These are phyloP conservation scores for Lactarius pseudohatsudake DNA, from an alignment of 768 basidiomycete species.

Conservation along the genomic window DNA sequence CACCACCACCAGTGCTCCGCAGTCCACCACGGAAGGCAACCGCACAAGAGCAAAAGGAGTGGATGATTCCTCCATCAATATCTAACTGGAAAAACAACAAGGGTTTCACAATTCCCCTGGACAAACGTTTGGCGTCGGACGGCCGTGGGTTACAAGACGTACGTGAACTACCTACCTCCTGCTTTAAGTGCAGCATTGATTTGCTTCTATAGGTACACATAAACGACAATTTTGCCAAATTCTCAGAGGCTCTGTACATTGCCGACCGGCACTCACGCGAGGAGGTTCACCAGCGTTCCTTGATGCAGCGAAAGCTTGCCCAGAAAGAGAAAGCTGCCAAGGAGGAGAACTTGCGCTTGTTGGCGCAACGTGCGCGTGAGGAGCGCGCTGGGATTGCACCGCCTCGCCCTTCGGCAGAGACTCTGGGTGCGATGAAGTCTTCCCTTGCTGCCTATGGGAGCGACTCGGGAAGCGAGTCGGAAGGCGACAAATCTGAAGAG, in stretches of 20 bases:
- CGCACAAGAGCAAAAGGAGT: conserved; percentile 97
- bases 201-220: conserved; percentile 73
- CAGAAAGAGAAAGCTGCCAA: conserved; percentile 97
- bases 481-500: conserved; percentile 52
- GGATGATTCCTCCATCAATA: conserved; percentile 99
- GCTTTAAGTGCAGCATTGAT: conserved; percentile 7
- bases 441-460: conserved; percentile 86
- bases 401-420: conserved; percentile 63
- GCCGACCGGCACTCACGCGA: conserved; percentile 98
- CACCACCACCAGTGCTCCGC: conserved; percentile 92
- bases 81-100: conserved; percentile 99
- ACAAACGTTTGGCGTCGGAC: conserved; percentile 96
- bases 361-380: conserved; percentile 94
- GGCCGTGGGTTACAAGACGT: conserved; percentile 98
- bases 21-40: conserved; percentile 96
- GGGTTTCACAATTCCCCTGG: conserved; percentile 98
- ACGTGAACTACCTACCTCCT: conserved; percentile 36
- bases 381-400: conserved; percentile 80
- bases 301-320: conserved; percentile 99
- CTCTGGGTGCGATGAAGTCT: conserved; percentile 69
- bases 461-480: conserved; percentile 65
- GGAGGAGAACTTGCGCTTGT: conserved; percentile 90
- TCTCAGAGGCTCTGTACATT: conserved; percentile 93
- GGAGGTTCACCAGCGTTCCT: conserved; percentile 91
- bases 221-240: conserved; percentile 99